Base-by-base conservation (phyloP, 495 filamentous ascomycete genomes). In the Daldinia loculata region DNA sequence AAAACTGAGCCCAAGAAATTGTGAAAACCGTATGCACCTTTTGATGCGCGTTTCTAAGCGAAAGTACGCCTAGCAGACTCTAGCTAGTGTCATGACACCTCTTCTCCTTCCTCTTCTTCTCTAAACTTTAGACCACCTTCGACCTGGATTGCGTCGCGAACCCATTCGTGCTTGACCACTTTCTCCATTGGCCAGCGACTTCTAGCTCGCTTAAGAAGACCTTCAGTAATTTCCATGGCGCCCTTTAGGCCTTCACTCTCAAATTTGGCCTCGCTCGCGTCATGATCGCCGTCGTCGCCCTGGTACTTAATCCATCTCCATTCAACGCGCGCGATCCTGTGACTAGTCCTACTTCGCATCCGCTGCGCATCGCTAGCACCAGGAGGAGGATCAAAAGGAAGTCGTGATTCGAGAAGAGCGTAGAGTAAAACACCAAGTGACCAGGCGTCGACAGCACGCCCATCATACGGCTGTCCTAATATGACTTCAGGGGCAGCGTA, bases 401-500 rank as follows among this genome's bases (percentile, higher is more conserved):
- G 81, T 50, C 95, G 86, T 24, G 90, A 91, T 80, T 99, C 95
- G 81, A 99, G 90, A 22, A 98, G 88, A 8, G 96, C 93, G 76
- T 98, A 99, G 0, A 98, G 86, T 8, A 97, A 80, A 3, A 99
- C 95, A 53, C 95, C 95, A 5, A 98, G 85, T 1, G 95, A 94
- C 95, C 95, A 99, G 19, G 94, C 93, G 74, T 99, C 95, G 3
- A 92, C 95, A 6, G 88, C 85, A 19, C 96, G 93, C 36, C 96
- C 95, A 77, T 99, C 95, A 76, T 99, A 99, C 5, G 93, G 87
- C 75, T 97, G 93, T 19, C 93, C 93, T 84, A 99, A 92, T 24
- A 99, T 90, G 50, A 99, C 92, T 78, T 99, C 95, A 0, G 95
- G 95, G 0, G 95, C 93, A 3, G 95, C 96, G 75, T 99, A 99